These are phyloP conservation scores for Ustilago loliicola DNA, from an alignment of 1,284 basidiomycete species.

Conservation along the genomic window DNA sequence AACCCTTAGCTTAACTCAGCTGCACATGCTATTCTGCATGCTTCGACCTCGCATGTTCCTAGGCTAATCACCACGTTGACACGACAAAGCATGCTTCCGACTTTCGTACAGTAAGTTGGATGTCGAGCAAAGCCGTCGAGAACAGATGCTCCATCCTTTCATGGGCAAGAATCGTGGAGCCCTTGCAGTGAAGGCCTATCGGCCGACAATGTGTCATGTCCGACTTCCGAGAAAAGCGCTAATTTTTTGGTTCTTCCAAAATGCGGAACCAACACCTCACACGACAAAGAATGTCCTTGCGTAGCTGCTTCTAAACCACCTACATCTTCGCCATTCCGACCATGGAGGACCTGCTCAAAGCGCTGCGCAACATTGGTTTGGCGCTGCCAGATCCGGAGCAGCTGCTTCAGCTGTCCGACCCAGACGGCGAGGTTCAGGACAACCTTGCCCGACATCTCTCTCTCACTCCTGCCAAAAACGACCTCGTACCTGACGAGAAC, in stretches of 20 bases:
- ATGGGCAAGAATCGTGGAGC: not conserved
- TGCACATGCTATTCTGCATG: slow-evolving; percentile 2
- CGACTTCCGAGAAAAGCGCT: slow-evolving; percentile 31
- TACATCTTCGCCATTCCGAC: not conserved
- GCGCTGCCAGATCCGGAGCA: slow-evolving; percentile 60
- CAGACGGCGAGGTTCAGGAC: slow-evolving; percentile 57
- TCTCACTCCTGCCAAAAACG: slow-evolving; percentile 46
- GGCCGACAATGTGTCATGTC: not conserved
- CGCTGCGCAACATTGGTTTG: slow-evolving; percentile 62
- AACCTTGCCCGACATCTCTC: slow-evolving; percentile 64
- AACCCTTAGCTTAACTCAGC: not conserved
- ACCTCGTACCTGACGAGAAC: slow-evolving; percentile 19
- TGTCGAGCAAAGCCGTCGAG: not conserved
- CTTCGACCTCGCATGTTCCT: slow-evolving; percentile 20
- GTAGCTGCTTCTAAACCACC: not conserved
- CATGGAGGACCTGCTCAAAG: slow-evolving; percentile 68
- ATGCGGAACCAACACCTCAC: slow-evolving; percentile 9
- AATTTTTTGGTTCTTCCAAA: slow-evolving; percentile 42
- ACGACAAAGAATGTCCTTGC: slow-evolving; percentile 5
- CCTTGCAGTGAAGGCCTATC: not conserved
- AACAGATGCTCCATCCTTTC: not conserved
- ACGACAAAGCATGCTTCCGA: not conserved
- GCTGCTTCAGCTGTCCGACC: slow-evolving; percentile 64
- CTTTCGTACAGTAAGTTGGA: not conserved
- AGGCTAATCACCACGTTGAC: slow-evolving; percentile 40